These are phyloP conservation scores for Murraya koenigii DNA, from an alignment of 345 rosid species.

Conservation along the genomic window DNA sequence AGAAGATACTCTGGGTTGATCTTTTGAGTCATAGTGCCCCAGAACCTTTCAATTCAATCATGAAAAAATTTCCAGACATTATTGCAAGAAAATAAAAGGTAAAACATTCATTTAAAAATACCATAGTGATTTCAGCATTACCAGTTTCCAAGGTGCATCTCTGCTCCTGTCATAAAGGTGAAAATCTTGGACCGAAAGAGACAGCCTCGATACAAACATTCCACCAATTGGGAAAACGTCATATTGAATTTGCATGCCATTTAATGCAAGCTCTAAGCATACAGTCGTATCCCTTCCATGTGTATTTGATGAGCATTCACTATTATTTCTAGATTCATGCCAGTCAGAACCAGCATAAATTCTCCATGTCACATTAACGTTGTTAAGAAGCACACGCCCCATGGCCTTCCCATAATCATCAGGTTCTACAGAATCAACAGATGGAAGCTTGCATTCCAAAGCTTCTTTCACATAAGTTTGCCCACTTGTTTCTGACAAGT, in stretches of 20 bases:
- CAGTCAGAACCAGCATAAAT: conserved; percentile 85
- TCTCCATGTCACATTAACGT: conserved; percentile 73
- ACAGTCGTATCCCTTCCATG: conserved; percentile 55
- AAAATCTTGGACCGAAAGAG: conserved; percentile 67
- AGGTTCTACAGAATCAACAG: conserved; percentile 23
- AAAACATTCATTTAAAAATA: not conserved
- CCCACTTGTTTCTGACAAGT: conserved; percentile 62
- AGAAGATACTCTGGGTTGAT: conserved; percentile 82
- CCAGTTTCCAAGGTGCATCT: conserved; percentile 84
- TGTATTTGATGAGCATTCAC: conserved; percentile 20
- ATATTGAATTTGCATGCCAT: conserved; percentile 60
- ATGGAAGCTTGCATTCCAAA: conserved; percentile 41
- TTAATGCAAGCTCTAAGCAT: conserved; percentile 66
- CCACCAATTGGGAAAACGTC: conserved; percentile 61
- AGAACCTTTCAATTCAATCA: conserved; percentile 51
- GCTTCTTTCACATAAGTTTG: conserved; percentile 37
- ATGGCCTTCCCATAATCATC: conserved; percentile 41
- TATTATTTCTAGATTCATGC: conserved; percentile 36
- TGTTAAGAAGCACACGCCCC: conserved; percentile 60
- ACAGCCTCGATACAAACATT: conserved; percentile 58
- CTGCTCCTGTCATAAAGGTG: conserved; percentile 69
- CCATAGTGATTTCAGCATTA: conserved; percentile 29
- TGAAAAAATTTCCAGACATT: conserved; percentile 6
- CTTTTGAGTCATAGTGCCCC: conserved; percentile 74
- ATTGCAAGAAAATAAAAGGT: conserved; percentile 5